Evolutionary conservation across 305 asterid genomes (phyloP).

Genomic region (Fraxinus sp.): DNA sequence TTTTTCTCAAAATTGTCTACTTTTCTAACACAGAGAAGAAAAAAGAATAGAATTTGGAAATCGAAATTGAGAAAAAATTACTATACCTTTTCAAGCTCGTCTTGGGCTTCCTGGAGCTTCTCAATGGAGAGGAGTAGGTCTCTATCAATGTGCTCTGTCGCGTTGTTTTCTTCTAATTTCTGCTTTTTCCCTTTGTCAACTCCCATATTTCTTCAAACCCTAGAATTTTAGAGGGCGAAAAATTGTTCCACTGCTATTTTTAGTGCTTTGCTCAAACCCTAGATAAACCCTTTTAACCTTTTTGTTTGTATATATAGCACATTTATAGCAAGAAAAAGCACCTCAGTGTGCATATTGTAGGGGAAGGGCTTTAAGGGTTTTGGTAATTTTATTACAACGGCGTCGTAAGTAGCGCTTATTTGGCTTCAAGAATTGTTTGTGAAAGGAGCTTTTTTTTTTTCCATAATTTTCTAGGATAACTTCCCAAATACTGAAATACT

Average conservation of each 20-base stretch:
- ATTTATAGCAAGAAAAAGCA: not conserved
- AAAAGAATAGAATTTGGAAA: not conserved
- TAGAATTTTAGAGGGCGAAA: not conserved
- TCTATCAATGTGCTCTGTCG: not conserved
- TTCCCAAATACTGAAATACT: too few species aligned
- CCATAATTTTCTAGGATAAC: too few species aligned
- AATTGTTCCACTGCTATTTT: not conserved
- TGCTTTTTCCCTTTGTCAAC: not conserved
- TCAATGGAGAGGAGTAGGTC: not conserved
- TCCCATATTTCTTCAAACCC: not conserved
- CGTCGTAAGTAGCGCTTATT: not conserved
- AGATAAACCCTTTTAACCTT: not conserved
- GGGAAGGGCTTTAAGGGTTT: not conserved
- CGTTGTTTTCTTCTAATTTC: not conserved
- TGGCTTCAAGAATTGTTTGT: not conserved
- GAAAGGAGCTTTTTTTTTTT: not conserved
- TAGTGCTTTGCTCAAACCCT: not conserved
- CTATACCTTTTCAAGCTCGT: not conserved
- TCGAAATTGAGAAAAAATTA: not conserved
- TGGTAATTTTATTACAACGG: not conserved
- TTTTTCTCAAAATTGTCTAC: not conserved
- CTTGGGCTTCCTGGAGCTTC: conserved; percentile 5
- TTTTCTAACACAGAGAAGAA: not conserved
- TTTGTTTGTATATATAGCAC: not conserved
- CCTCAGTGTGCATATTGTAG: not conserved